Evolutionary conservation across 805 yeast genomes (phyloP).

Genomic region (Zygoascus biomembranicola): DNA sequence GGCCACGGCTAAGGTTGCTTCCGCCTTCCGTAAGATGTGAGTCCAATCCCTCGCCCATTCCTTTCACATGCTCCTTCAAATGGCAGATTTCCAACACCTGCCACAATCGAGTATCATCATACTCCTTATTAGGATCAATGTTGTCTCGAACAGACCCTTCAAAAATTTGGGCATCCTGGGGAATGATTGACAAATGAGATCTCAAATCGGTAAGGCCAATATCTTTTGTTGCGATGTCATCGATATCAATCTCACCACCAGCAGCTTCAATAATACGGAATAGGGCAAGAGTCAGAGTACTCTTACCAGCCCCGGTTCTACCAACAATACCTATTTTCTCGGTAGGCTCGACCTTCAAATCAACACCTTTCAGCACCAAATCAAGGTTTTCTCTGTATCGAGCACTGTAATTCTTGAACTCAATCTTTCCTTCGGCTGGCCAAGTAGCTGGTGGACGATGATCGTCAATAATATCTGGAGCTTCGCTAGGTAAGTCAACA

Average conservation of each 20-base stretch:
- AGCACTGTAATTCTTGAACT: constrained; percentile 62
- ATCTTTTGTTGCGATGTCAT: constrained; percentile 45
- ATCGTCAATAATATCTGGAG: constrained; percentile 53
- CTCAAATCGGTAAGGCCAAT: constrained; percentile 51
- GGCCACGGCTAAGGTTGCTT: constrained; percentile 71
- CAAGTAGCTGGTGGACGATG: constrained; percentile 59
- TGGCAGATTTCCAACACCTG: constrained; percentile 46
- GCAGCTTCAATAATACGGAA: constrained; percentile 50
- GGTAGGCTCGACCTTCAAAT: constrained; percentile 60
- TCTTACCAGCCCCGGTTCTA: constrained; percentile 84
- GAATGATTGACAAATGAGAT: constrained; percentile 51
- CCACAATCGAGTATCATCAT: constrained; percentile 48
- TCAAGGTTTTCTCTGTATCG: constrained; percentile 61
- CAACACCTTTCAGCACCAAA: constrained; percentile 59
- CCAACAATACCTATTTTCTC: constrained; percentile 83
- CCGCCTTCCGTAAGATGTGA: constrained; percentile 62
- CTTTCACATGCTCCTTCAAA: constrained; percentile 42
- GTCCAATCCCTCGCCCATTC: constrained; percentile 39
- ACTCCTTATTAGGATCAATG: constrained; percentile 48
- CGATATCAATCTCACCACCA: constrained; percentile 44
- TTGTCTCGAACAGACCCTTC: constrained; percentile 55
- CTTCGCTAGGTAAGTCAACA: constrained; percentile 44
- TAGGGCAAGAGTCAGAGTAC: constrained; percentile 69
- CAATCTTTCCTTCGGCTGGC: constrained; percentile 62
- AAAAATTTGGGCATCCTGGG: constrained; percentile 63